Base-by-base conservation (phyloP, 1,284 basidiomycete genomes). In the Malassezia obtusa region DNA sequence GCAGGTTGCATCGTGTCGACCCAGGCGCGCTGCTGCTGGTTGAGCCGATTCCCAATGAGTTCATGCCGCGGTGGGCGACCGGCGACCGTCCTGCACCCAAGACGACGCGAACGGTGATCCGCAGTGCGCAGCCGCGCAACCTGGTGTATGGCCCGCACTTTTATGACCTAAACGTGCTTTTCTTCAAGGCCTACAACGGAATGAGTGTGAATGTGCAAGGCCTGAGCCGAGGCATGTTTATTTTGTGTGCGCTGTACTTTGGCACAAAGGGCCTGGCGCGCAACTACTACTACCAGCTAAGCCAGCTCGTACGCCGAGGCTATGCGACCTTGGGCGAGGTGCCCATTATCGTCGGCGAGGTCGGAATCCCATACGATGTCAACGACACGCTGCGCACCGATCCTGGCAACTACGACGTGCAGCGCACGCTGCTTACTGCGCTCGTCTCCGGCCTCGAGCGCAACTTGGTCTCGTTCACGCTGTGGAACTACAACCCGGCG, bases 401-500 rank as follows among this genome's bases (percentile, higher is more conserved):
- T 3, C 67, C 81, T 0, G 85, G 85, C 25, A 80, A 89, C 67
- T 95, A 85, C 75, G 39, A 47, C 2, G 71, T 68, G 61, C 77
- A 77, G 49, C 60, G 63, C 28, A 55, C 68, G n/a, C 62, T 76
- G 48, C 46, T 77, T 17, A 68, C 75, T 48, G 72, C 73, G 2
- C 54, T 76, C 10, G 62, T 75, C 22, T 49, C 45, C 6, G 74
- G 62, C 1, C 64, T 76, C 58, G 74, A 76, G 45, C 51, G 56
- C 7, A 58, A 65, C n/a, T 41, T 63, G 14, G 52, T 71, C 14
- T 64, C 65, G 1, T 76, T 68, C 57, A 75, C 74, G 3, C 76
- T 95, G 21, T 95, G 91, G 92, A 89, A 87, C 60, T 96, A 95
- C 75, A 95, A 95, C 68, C 87, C 90, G 0, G 78, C 80, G 49